These are phyloP conservation scores for Saccharomyces kudriavzevii DNA, from an alignment of 805 yeast species.

Conservation along the genomic window DNA sequence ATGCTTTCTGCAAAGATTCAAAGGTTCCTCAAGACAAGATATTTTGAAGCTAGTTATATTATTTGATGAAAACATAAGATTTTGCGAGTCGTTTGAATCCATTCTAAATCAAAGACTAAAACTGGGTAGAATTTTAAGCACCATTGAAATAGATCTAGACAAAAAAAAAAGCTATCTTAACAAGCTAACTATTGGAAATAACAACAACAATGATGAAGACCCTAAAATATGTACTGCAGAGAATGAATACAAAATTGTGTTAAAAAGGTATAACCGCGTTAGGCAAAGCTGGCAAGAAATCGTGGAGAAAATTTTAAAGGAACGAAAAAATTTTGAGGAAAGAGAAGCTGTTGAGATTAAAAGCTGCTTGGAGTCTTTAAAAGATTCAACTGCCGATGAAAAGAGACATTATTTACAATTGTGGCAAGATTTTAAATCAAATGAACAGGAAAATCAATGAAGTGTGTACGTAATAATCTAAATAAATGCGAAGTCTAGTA, in stretches of 20 bases:
- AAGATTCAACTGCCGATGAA: not conserved
- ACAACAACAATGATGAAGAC: slow-evolving; percentile 2
- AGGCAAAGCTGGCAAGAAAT: not conserved
- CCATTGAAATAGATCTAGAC: slow-evolving; percentile 37
- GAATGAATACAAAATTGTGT: not conserved
- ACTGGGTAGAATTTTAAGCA: slow-evolving; percentile 36
- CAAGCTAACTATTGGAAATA: not conserved
- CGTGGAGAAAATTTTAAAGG: not conserved
- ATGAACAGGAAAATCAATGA: not conserved
- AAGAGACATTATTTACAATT: not conserved
- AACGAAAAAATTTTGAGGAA: not conserved
- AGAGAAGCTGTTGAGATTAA: not conserved
- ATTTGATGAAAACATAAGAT: slow-evolving; percentile 74
- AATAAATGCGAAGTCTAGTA: not conserved
- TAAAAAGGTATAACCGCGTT: not conserved
- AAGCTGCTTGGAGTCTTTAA: not conserved
- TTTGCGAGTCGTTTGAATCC: slow-evolving; percentile 64
- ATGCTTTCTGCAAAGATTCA: not conserved
- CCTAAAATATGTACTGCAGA: not conserved
- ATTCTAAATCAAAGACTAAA: slow-evolving; percentile 68
- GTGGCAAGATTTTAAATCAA: not conserved
- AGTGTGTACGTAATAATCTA: not conserved
- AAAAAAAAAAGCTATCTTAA: slow-evolving; percentile 1
- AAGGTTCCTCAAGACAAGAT: not conserved
- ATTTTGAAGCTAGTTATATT: not conserved